Base-by-base conservation (phyloP, 768 basidiomycete species). In the Podaxis sp. region DNA sequence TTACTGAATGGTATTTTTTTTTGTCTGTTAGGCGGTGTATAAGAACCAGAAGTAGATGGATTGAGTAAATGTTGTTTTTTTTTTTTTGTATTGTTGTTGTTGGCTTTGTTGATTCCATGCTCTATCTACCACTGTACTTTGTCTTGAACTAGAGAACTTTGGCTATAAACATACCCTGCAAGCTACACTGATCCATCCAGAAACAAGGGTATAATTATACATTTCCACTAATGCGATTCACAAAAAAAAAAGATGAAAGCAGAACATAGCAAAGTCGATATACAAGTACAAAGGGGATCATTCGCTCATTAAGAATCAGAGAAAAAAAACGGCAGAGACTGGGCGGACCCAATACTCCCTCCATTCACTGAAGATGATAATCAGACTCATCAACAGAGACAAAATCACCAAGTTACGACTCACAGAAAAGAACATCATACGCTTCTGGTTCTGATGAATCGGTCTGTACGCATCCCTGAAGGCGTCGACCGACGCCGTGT, bases 391-490 rank as follows among this genome's bases (percentile, higher is more conserved):
- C 18, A 28, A 48, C 21, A 1, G 4, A n/a, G 9, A 46, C 5
- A 48, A n/a, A 50, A 40, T 48, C 18, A 21, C 4, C 18, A 47
- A 36, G 13, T 35, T 23, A 23, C 4, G 50, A 69, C 76, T 61
- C 50, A 77, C 77, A 54, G 73, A 73, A 59, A 79, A 79, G 63
- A 75, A 79, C 77, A 79, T 79, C 21, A 76, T 64, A 23, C 55
- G 70, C 4, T 71, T 67, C 60, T 74, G 74, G 28, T 67, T 71
- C 0, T 46, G 16, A 48, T 77, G 76, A 5, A 76, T 63, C 0
- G 82, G 80, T 65, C 74, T 82, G 70, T 85, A 91, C 0, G 72
- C 77, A 1, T 68, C 69, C 62, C 76, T 77, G 76, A 76, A 90
- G 0, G 73, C 72, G 51, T 82, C 81, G 5, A 84, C 72, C 0